Evolutionary conservation across 495 filamentous ascomycete genomes (phyloP).

Genomic region (Staphylotrichum tortipilum): DNA sequence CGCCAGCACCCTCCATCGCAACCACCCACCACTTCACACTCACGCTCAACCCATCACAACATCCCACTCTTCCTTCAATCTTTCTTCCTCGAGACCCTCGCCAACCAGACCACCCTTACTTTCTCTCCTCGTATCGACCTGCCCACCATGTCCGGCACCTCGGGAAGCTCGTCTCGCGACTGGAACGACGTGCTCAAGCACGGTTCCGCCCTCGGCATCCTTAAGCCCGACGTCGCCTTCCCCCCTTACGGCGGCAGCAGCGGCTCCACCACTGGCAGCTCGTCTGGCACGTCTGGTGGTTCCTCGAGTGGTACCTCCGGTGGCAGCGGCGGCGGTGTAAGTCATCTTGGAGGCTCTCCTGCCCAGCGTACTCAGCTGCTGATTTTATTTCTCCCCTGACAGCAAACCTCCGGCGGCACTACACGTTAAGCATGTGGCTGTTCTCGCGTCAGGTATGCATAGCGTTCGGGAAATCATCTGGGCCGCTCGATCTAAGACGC

Average conservation of each 20-base stretch:
- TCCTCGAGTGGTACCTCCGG: not conserved
- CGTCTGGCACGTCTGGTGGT: not conserved
- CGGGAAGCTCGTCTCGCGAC: conserved; percentile 1
- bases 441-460: too few relatives aligned
- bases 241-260: conserved; percentile 1
- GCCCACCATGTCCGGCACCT: conserved; percentile 6
- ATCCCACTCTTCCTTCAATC: not conserved
- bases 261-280: conserved; percentile 3
- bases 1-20: too few relatives aligned
- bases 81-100: not conserved
- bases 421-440: too few relatives aligned
- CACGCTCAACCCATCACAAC: not conserved
- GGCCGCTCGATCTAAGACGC: too few relatives aligned
- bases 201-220: conserved; percentile 9
- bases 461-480: too few relatives aligned
- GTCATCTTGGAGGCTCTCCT: not conserved
- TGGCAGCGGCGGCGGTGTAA: not conserved
- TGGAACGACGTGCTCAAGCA: conserved; percentile 15
- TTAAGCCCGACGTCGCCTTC: conserved; percentile 14
- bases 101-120: not conserved
- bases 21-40: not conserved
- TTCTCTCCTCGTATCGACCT: not conserved
- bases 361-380: not conserved
- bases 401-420: not conserved
- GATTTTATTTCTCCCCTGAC: not conserved